Percentiles rank a stretch among this genome's conserved stretches.
These are phyloP conservation scores for Brasilioporus rufonigricans DNA, from an alignment of 768 basidiomycete species.

Conservation along the genomic window DNA sequence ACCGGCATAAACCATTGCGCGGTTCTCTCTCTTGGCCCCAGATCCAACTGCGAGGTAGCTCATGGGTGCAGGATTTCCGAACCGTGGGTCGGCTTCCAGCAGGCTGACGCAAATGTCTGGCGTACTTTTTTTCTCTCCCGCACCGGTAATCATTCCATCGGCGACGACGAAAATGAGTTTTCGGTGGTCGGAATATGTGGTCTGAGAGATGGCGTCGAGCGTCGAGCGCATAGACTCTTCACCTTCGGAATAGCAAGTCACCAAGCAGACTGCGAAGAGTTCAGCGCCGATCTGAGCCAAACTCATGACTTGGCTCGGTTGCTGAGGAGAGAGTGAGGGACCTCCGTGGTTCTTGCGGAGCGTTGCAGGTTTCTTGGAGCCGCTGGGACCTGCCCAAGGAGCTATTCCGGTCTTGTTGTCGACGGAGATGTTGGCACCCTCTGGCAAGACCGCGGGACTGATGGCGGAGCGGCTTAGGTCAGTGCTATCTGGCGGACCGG, in stretches of 20 bases:
- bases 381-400: conserved; percentile 77
- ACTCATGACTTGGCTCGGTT: conserved; percentile 58
- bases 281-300: conserved; percentile 92
- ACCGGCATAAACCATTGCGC: conserved; percentile 99
- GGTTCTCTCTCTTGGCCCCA: conserved; percentile 86
- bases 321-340: conserved; percentile 45
- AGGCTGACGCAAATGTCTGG: conserved; percentile 94
- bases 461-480: conserved; percentile 82
- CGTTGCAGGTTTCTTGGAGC: conserved; percentile 51
- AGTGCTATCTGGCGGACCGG: conserved; percentile 68
- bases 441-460: conserved; percentile 94
- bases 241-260: conserved; percentile 98
- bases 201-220: conserved; percentile 88
- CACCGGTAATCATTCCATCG: conserved; percentile 98
- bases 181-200: conserved; percentile 87
- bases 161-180: conserved; percentile 94
- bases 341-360: conserved; percentile 35
- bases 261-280: conserved; percentile 90
- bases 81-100: conserved; percentile 90
- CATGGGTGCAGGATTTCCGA: conserved; percentile 96
- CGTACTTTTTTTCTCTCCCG: conserved; percentile 92
- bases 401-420: conserved; percentile 91
- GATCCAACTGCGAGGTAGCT: conserved; percentile 87
- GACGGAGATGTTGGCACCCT: conserved; percentile 91
- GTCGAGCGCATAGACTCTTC: conserved; percentile 90